phyloP scores from a whole-genome alignment of 371 early-diverging fungal species.

The Circinella minor region DNA sequence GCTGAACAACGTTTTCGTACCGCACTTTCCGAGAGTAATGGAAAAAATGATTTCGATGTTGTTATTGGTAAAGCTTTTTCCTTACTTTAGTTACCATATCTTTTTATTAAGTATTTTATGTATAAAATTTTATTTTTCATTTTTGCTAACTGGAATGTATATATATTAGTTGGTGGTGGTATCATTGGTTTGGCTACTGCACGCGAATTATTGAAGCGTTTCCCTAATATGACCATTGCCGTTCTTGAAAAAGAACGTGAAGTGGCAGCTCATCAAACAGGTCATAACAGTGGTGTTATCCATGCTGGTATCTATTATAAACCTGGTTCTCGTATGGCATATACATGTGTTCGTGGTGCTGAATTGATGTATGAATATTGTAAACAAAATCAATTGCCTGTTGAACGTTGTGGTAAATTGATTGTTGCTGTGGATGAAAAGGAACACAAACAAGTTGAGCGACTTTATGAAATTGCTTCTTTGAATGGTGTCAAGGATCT shows the following conservation, averaged over 20 bases:
- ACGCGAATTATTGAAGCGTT: conserved; percentile 51
- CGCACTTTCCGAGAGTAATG: conserved; percentile 40
- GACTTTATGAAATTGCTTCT: conserved; percentile 43
- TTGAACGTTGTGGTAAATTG: conserved; percentile 54
- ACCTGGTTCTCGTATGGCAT: conserved; percentile 56
- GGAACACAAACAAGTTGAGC: conserved; percentile 51
- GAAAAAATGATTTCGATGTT: conserved; percentile 54
- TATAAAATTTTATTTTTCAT: neutral
- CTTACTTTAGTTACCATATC: neutral
- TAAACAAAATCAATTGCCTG: conserved; percentile 52
- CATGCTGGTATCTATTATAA: conserved; percentile 57
- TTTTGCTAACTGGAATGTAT: neutral
- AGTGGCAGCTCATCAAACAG: conserved; percentile 56
- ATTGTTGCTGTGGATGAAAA: conserved; percentile 51
- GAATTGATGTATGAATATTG: conserved; percentile 59
- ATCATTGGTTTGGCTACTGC: conserved; percentile 55
- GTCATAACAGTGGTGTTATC: conserved; percentile 56
- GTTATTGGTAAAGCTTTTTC: conserved; percentile 38
- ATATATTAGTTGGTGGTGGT: conserved; percentile 24
- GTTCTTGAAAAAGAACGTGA: conserved; percentile 56
- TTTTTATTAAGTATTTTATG: neutral
- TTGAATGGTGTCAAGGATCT: conserved; percentile 54
- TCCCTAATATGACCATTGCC: conserved; percentile 51
- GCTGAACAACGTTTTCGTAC: conserved; percentile 54
- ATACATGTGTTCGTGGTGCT: conserved; percentile 52